Conservation (phyloP, 1,284 basidiomycete species). For the Ganoderma multipileum region DNA sequence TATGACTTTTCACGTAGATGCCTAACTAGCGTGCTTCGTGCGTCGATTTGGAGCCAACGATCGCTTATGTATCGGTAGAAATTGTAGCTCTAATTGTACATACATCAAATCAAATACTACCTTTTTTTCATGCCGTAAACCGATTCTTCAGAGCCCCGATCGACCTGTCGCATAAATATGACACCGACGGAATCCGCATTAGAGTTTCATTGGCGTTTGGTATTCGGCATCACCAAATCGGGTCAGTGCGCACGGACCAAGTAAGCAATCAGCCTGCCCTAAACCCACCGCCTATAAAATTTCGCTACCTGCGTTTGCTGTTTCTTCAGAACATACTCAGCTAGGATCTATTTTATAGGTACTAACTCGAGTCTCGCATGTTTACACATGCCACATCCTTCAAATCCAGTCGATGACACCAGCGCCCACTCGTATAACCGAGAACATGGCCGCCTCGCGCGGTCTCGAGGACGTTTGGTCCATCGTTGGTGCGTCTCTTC, state of each 20-base stretch:
- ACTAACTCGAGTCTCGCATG: conserved; percentile 90
- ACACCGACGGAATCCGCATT: neutral
- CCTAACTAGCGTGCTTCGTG: neutral
- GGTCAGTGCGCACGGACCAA: conserved; percentile 26
- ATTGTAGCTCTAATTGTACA: conserved; percentile 19
- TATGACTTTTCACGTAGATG: neutral
- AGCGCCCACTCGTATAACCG: conserved; percentile 77
- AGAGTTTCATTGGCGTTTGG: neutral
- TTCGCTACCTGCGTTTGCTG: conserved; percentile 52
- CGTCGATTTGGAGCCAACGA: conserved; percentile 8
- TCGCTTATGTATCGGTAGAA: conserved; percentile 17
- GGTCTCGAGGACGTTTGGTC: conserved; percentile 35
- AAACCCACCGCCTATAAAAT: conserved; percentile 48
- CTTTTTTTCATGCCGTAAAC: neutral
- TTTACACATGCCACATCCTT: conserved; percentile 85
- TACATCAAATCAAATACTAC: neutral
- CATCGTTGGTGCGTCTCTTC: conserved; percentile 44
- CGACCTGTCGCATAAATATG: neutral
- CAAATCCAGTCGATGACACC: conserved; percentile 81
- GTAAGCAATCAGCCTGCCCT: conserved; percentile 34
- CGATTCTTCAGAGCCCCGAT: neutral
- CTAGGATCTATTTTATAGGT: conserved; percentile 90
- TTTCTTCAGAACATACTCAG: conserved; percentile 83
- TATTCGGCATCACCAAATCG: neutral
- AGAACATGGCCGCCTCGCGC: conserved; percentile 36